Conservation (phyloP, 306 rosid species). For the Phaseolus lunatus region DNA sequence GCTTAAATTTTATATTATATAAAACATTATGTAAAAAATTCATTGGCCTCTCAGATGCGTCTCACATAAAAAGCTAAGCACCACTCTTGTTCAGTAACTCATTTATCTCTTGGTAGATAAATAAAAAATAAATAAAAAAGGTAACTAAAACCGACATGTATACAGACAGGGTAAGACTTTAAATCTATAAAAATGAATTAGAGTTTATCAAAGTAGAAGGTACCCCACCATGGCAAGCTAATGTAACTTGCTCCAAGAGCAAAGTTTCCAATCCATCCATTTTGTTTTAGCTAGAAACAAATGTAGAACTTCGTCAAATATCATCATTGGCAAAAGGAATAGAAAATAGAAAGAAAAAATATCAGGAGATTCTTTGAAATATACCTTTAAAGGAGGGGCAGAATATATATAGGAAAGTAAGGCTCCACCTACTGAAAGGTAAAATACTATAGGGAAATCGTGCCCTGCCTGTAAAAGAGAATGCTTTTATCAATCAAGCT, state of each 20-base stretch:
- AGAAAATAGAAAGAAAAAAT: neutral
- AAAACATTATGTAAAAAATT: neutral
- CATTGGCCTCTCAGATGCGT: no score
- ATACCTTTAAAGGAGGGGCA: conserved; percentile 95
- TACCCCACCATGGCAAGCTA: conserved; percentile 90
- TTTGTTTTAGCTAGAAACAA: conserved; percentile 86
- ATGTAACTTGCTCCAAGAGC: conserved; percentile 99
- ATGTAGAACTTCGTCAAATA: conserved; percentile 46
- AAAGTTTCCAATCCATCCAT: conserved; percentile 99
- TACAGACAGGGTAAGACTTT: neutral
- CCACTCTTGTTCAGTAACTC: conserved; percentile 2
- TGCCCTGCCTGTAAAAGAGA: conserved; percentile 81
- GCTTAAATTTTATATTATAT: neutral
- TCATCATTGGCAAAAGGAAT: neutral
- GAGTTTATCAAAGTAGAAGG: conserved; percentile 43
- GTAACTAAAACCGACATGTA: conserved; percentile 28
- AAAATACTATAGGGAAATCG: conserved; percentile 76
- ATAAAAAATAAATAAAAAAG: neutral
- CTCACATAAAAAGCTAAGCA: neutral
- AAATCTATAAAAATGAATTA: neutral
- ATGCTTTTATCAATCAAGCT: conserved; percentile 43
- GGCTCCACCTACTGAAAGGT: conserved; percentile 93
- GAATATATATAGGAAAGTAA: conserved; percentile 91
- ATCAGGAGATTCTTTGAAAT: neutral
- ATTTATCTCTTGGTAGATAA: neutral